Evolutionary conservation across 2,329 filamentous ascomycete genomes (phyloP).

Genomic region (Neofusicoccum sp.): DNA sequence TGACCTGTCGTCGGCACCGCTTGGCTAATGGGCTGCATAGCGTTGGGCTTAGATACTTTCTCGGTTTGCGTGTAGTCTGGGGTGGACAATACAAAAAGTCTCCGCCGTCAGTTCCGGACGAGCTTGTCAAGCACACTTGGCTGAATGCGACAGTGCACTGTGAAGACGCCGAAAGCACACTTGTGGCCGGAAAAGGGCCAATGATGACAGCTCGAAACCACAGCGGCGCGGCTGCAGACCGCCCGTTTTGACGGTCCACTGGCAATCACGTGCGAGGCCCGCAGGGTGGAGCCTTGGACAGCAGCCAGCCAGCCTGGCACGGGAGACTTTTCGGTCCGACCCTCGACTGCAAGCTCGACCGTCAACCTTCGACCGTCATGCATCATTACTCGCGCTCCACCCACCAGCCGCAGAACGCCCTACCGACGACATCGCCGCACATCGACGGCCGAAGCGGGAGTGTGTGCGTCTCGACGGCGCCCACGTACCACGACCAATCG

Average conservation of each 20-base stretch:
- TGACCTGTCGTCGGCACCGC: conserved; percentile 6
- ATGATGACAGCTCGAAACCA: neutral
- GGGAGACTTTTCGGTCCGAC: neutral
- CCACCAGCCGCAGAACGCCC: neutral
- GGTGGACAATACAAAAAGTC: conserved; percentile 1
- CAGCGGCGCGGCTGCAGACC: conserved; percentile 9
- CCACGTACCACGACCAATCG: neutral
- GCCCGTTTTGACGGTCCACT: neutral
- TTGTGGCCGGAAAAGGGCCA: neutral
- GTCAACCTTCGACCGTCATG: neutral
- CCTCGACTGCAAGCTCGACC: neutral
- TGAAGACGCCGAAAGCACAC: neutral
- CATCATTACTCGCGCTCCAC: neutral
- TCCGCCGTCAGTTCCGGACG: conserved; percentile 1
- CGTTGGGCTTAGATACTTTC: conserved; percentile 18
- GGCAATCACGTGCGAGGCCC: conserved; percentile 1
- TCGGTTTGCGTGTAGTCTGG: conserved; percentile 10
- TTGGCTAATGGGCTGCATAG: conserved; percentile 19
- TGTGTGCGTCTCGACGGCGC: too few species aligned
- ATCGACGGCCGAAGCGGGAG: too few species aligned
- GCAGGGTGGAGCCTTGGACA: neutral
- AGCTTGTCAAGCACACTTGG: neutral
- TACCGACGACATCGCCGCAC: too few species aligned
- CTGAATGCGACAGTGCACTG: neutral
- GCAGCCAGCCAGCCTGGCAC: neutral